phyloP scores from a whole-genome alignment of 2,329 filamentous ascomycete species.

The Colletotrichum tabaci region DNA sequence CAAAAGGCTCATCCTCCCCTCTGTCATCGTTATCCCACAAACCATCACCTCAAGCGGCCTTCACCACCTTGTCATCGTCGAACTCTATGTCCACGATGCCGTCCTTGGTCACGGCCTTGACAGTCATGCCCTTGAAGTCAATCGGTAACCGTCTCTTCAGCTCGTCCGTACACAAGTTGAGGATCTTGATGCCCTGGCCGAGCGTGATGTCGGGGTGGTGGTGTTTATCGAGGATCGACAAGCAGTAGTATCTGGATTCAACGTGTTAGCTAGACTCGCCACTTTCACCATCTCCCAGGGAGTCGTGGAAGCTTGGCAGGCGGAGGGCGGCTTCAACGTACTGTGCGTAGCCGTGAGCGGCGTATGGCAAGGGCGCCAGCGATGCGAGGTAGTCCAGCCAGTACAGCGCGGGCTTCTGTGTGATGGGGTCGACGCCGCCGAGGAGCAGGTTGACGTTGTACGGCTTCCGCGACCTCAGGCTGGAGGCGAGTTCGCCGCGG shows the following conservation, averaged over 20 bases:
- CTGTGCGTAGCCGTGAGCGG: constrained; percentile 98
- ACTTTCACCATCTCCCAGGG: background rate
- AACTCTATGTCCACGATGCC: constrained; percentile 89
- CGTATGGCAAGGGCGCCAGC: constrained; percentile 90
- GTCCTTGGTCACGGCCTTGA: constrained; percentile 96
- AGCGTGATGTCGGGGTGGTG: constrained; percentile 95
- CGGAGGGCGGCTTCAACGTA: constrained; percentile 60
- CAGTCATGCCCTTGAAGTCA: constrained; percentile 97
- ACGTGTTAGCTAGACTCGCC: constrained; percentile 44
- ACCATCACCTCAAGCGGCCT: constrained; percentile 64
- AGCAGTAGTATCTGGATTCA: constrained; percentile 86
- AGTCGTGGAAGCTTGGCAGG: constrained; percentile 37
- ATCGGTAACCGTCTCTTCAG: constrained; percentile 96
- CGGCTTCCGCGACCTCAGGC: constrained; percentile 90
- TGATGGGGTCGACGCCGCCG: constrained; percentile 93
- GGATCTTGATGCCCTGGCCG: constrained; percentile 90
- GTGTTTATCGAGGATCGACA: constrained; percentile 98
- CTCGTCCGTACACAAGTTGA: constrained; percentile 96
- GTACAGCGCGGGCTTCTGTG: constrained; percentile 90
- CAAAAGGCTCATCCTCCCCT: constrained; percentile 17
- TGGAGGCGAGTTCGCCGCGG: constrained; percentile 91
- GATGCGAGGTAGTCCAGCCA: constrained; percentile 98
- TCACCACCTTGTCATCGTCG: constrained; percentile 83
- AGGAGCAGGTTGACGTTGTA: constrained; percentile 98
- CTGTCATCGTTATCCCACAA: constrained; percentile 38